Evolutionary conservation across 306 rosid genomes (phyloP).

Genomic region (Astragalus glycyphyllos): DNA sequence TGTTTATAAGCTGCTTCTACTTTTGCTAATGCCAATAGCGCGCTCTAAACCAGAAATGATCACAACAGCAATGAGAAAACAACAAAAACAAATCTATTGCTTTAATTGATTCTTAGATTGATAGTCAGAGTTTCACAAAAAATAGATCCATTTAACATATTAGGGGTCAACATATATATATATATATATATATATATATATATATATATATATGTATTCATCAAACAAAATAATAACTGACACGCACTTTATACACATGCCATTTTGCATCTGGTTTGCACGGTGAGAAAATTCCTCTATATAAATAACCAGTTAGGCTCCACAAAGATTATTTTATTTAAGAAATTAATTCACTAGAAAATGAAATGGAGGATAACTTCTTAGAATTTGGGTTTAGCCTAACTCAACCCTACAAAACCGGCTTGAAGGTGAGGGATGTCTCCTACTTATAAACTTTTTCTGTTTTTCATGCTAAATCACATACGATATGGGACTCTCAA

Average conservation of each 20-base stretch:
- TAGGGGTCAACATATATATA: no score
- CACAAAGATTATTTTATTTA: neutral
- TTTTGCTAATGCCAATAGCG: constrained; percentile 61
- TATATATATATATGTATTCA: no score
- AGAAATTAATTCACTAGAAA: constrained; percentile 8
- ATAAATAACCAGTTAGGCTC: constrained; percentile 15
- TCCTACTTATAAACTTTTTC: no score
- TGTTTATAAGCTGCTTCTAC: constrained; percentile 82
- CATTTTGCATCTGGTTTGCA: neutral
- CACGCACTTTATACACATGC: constrained; percentile 17
- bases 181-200: no score
- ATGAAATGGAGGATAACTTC: neutral
- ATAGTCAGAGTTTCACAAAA: constrained; percentile 1
- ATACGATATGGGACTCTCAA: no score
- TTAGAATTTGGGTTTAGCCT: no score
- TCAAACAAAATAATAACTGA: constrained; percentile 22
- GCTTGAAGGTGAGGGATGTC: no score
- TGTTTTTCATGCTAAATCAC: no score
- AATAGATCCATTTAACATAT: constrained; percentile 11
- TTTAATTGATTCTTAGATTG: constrained; percentile 13
- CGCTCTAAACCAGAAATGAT: constrained; percentile 56
- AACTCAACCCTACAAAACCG: no score
- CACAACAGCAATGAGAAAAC: constrained; percentile 21
- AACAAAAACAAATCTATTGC: constrained; percentile 8
- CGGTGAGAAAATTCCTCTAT: neutral